Base-by-base conservation (phyloP, 2,329 filamentous ascomycete species). In the Alternaria ethzedia region DNA sequence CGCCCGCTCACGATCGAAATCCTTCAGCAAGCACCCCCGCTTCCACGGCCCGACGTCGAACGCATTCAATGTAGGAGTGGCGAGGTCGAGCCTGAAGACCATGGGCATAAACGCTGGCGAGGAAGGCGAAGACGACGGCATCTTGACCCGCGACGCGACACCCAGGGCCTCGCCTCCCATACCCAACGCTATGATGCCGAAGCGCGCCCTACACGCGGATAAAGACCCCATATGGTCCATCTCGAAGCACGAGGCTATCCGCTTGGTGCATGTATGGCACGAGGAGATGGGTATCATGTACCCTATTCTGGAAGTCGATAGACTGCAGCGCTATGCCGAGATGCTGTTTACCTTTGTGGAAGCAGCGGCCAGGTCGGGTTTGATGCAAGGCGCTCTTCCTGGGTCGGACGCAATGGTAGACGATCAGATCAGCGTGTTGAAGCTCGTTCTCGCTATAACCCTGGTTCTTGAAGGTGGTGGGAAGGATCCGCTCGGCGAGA, bases 251-350 rank as follows among this genome's bases (percentile, higher is more conserved):
- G 94, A 97, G 75, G 92, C 96, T 72, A 79, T 95, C 20, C 88
- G 93, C 2, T 82, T 97, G 13, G 93, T 92, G 68, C 86, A 88
- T 13, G 83, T 96, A 0, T 95, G 96, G 75, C 92, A 97, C 69
- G 94, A 97, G 72, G 94, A 97, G 77, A 90, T 96, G 72, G 93
- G 93, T 46, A 87, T 95, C 72, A 96, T 97, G 93, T 97, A 97
- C 77, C 95, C 95, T 0, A 87, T 97, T 5, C 79, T 97, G 50
- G 87, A 92, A 69, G 91, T 97, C 36, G 87, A 91, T 45, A 85
- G 86, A 45, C 83, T 96, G 43, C 89, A 92, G 41, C 83, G 84
- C 6, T 91, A 97, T 76, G 89, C 90, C 7, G 89, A 87, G 65
- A 85, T 86, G 63, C 82, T 97, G 1, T 90, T 90, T 59, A 84